Base-by-base conservation (phyloP, 2,329 filamentous ascomycete genomes). In the Cladophialophora psammophila region DNA sequence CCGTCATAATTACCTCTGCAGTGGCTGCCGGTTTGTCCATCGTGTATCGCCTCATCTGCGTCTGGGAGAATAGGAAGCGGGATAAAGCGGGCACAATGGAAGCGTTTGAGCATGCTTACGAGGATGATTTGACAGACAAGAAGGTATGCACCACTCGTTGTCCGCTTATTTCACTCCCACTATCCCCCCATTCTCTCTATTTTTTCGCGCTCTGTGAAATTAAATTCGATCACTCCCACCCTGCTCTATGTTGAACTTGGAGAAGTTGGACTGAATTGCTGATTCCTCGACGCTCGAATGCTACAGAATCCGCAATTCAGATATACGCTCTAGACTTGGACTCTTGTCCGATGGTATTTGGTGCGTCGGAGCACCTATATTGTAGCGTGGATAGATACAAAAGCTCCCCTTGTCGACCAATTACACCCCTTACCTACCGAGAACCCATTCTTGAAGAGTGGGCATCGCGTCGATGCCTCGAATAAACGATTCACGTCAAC, bases 81-180 rank as follows among this genome's bases (percentile, higher is more conserved):
- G 66, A 71, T 31, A 61, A 52, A 18, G 45, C 53, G 8, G 66
- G 69, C 74, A 78, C 76, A 9, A 12, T 45, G 52, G 83, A 86
- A 73, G 82, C 78, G 1, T 86, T 80, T 55, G 84, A 85, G 54
- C 79, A 85, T 71, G 83, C 83, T 0, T 85, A 83, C 64, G 81
- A 85, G 59, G 83, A 86, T 72, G 83, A 85, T 67, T 75, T 84
- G 50, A 85, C 83, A 5, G 83, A 85, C 70, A 78, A 71, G 57
- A 80, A 62, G 65, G 61, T 64, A 64, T 9, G 45, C 13, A 10
- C 2, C 8, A 12, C 13, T 31, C 7, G 5, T n/a, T 18, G 9
- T 10, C 3, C 36, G 0, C 13, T 38, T 38, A 13, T 38, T 38
- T 10, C 9, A 10, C 36, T 38, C 36, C 36, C 10, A 3, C 26